Conservation (phyloP, 768 basidiomycete genomes). For the Nidularia pulvinata region DNA sequence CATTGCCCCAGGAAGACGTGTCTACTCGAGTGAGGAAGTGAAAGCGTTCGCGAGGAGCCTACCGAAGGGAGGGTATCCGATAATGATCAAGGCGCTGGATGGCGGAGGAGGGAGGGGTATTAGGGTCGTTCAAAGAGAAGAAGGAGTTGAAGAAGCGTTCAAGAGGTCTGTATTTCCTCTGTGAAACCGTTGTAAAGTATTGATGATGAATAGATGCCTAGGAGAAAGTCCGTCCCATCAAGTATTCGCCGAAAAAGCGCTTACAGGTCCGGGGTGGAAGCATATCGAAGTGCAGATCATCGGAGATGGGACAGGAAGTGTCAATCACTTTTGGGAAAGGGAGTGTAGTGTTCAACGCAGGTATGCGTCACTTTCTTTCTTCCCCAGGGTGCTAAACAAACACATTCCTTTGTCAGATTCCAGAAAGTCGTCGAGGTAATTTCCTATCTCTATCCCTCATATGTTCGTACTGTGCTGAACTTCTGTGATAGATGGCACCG, state of each 20-base stretch:
- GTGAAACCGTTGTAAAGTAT: neutral
- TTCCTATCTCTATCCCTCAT: too few relatives aligned
- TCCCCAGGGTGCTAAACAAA: neutral
- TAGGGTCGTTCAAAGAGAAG: conserved; percentile 76
- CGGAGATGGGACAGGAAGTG: conserved; percentile 76
- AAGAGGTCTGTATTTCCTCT: conserved; percentile 36
- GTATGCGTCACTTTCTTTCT: conserved; percentile 24
- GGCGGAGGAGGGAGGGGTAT: conserved; percentile 92
- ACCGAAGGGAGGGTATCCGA: conserved; percentile 30
- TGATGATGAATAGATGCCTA: conserved; percentile 18
- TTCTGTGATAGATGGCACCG: conserved; percentile 45
- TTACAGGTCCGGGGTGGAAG: conserved; percentile 72
- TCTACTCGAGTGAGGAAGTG: conserved; percentile 21
- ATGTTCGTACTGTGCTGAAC: too few relatives aligned
- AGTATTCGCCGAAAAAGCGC: conserved; percentile 85
- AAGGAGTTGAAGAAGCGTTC: conserved; percentile 75
- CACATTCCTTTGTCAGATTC: conserved; percentile 22
- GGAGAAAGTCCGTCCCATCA: conserved; percentile 35
- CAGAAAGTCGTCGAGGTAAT: conserved; percentile 81
- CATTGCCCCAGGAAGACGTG: conserved; percentile 26
- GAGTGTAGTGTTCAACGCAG: conserved; percentile 92
- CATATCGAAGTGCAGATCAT: conserved; percentile 90
- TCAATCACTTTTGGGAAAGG: conserved; percentile 87
- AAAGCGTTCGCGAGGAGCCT: conserved; percentile 14
- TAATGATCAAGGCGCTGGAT: conserved; percentile 93